Conservation (phyloP, 1,139 yeast genomes). For the Suhomyces bokatorum region DNA sequence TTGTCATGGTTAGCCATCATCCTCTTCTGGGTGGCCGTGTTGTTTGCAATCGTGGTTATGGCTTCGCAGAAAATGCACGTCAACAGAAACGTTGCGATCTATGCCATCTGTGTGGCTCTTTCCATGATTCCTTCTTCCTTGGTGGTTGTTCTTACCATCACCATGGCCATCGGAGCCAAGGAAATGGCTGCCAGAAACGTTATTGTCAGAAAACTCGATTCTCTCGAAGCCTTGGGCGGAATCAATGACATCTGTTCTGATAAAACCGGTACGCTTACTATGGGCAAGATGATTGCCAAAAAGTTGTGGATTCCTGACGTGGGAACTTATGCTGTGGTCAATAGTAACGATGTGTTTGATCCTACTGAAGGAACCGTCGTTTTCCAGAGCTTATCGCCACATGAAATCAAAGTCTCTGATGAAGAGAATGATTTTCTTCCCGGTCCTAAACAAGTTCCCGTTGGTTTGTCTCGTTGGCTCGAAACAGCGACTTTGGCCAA, state of each 20-base stretch:
- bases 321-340: conserved; percentile 63
- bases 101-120: conserved; percentile 79
- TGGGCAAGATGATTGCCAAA: conserved; percentile 75
- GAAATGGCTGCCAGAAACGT: conserved; percentile 73
- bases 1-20: conserved; percentile 70
- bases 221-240: conserved; percentile 78
- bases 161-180: conserved; percentile 85
- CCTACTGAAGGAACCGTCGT: conserved; percentile 65
- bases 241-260: conserved; percentile 82
- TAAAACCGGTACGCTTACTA: conserved; percentile 80
- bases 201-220: conserved; percentile 74
- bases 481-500: conserved; percentile 69
- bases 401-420: conserved; percentile 36
- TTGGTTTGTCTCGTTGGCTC: conserved; percentile 49
- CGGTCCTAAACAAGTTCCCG: conserved; percentile 22
- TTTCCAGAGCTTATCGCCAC: conserved; percentile 45
- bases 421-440: conserved; percentile 36
- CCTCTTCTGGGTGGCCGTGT: conserved; percentile 68
- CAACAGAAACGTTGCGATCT: conserved; percentile 70
- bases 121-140: conserved; percentile 84
- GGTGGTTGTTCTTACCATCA: conserved; percentile 77
- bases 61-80: conserved; percentile 71
- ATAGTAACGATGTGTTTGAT: conserved; percentile 69
- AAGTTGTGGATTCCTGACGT: conserved; percentile 75
- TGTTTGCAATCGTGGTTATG: conserved; percentile 79